These are phyloP conservation scores for Solanum dulcamara DNA, from an alignment of 257 asterid genomes.

Conservation along the genomic window DNA sequence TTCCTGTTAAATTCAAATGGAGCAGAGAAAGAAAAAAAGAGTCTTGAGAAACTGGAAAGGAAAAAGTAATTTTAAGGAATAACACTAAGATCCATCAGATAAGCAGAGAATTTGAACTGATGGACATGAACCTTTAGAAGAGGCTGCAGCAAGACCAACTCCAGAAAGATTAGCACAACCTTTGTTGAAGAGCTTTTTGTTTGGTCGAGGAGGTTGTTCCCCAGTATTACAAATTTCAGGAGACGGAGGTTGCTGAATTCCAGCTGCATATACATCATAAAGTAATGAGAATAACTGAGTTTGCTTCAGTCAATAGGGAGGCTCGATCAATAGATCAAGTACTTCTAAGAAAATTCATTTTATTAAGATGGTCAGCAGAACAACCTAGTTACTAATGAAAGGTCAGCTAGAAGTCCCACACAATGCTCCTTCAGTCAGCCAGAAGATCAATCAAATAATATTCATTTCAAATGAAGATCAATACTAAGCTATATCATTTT, in stretches of 20 bases:
- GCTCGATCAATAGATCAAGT: neutral
- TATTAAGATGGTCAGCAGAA: neutral
- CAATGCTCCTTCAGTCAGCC: neutral
- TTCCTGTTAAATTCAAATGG: conserved; percentile 20
- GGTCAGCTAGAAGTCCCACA: neutral
- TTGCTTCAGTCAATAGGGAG: neutral
- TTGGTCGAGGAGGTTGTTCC: neutral
- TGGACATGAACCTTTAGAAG: conserved; percentile 33
- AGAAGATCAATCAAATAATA: neutral
- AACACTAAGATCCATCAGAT: neutral
- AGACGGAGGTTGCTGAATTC: neutral
- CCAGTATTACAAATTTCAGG: neutral
- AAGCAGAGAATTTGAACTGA: conserved; percentile 4
- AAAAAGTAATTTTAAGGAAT: neutral
- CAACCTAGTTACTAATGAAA: neutral
- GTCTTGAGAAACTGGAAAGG: neutral
- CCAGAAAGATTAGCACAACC: conserved; percentile 26
- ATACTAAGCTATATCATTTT: neutral
- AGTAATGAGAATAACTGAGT: neutral
- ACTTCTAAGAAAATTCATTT: neutral
- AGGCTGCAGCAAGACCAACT: conserved; percentile 23
- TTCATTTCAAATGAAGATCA: neutral
- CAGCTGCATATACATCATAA: neutral
- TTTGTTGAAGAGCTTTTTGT: conserved; percentile 9
- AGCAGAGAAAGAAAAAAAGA: neutral